Base-by-base conservation (phyloP, 805 yeast species). In the Candida pini region DNA sequence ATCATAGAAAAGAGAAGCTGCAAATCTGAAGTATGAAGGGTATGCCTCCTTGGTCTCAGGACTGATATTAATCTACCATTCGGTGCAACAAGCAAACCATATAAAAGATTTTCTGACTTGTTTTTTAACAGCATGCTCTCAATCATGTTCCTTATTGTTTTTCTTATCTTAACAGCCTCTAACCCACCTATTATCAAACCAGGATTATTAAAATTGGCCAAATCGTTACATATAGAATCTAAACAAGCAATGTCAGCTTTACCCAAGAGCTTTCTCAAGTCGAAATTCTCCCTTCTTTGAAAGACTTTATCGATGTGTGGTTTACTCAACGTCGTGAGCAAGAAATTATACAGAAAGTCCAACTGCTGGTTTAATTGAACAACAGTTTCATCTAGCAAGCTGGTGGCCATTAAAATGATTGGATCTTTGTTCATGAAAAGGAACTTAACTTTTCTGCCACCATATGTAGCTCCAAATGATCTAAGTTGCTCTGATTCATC, bases 271-370 rank as follows among this genome's bases (percentile, higher is more conserved):
- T 78, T 81, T 16, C 96, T 64, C 25, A 90, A 61, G 50, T 90
- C 97, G 49, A 83, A 86, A 49, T 86, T 86, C 49, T 83, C 80
- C 37, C 94, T 66, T 41, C 75, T 72, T 33, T 68, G 64, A 53
- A 84, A 89, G 23, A 81, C 76, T 43, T 76, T 75, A 8, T 71
- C 64, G 25, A 90, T 76, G 43, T 82, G 84, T 2, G 87, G 81
- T 51, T 81, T 78, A n/a, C 95, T 82, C 26, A 92, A 60, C 0
- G 92, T 82, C 0, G 95, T 77, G n/a, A 90, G 54, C 5, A 90
- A 54, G 54, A 84, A 90, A 31, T 85, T 77, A 60, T 89, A 80
- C 12, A 90, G 49, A 15, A 81, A 68, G 33, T 77, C 81, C 31
- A 90, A 62, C 48, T 90, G 96, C 22, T 74, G 71, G 27, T 66